Conservation (phyloP, 768 basidiomycete species). For the Podaxis sp. region DNA sequence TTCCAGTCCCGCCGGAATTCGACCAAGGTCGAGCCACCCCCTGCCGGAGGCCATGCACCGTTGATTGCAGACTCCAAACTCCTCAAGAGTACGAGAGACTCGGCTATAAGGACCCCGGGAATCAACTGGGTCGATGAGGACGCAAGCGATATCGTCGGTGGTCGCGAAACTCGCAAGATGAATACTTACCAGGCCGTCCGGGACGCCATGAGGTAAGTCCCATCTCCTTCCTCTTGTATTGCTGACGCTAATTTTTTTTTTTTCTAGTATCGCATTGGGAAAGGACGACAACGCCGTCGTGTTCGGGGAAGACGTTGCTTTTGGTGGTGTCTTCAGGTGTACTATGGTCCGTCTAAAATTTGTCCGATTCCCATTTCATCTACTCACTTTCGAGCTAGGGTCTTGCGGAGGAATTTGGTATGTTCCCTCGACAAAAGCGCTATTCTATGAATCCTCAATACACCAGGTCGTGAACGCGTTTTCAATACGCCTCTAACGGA, state of each 20-base stretch:
- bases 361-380: not conserved
- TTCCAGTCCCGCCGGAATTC: slow-evolving; percentile 45
- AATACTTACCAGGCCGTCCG: slow-evolving; percentile 91
- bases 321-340: slow-evolving; percentile 93
- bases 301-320: slow-evolving; percentile 90
- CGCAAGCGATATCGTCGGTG: slow-evolving; percentile 49
- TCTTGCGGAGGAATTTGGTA: slow-evolving; percentile 89
- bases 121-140: slow-evolving; percentile 69
- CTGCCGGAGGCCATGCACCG: slow-evolving; percentile 74
- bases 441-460: slow-evolving; percentile 7
- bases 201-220: slow-evolving; percentile 61
- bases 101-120: slow-evolving; percentile 68
- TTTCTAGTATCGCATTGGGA: slow-evolving; percentile 58
- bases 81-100: slow-evolving; percentile 61
- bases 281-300: slow-evolving; percentile 88
- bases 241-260: not conserved
- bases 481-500: slow-evolving; percentile 94
- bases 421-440: slow-evolving; percentile 17
- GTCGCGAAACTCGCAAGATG: slow-evolving; percentile 91
- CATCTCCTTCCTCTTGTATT: not conserved
- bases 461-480: slow-evolving; percentile 78
- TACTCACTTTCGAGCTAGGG: slow-evolving; percentile 45
- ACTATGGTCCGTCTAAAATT: slow-evolving; percentile 61
- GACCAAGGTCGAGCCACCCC: slow-evolving; percentile 56
- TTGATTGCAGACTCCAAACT: slow-evolving; percentile 67